phyloP scores from a whole-genome alignment of 2,329 filamentous ascomycete genomes.

The Dothideomycetes sp. region DNA sequence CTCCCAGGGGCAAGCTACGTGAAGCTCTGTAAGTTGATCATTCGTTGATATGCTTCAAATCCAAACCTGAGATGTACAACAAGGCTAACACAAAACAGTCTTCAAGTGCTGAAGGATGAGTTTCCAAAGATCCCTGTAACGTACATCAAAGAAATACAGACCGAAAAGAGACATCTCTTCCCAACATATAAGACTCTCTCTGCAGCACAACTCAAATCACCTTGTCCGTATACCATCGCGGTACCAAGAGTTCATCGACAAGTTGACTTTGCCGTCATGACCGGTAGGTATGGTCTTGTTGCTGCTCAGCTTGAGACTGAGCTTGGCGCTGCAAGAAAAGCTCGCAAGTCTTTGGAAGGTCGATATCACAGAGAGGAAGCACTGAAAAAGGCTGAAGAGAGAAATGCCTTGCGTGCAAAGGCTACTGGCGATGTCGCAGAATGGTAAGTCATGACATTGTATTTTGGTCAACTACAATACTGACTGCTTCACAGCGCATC shows the following conservation, averaged over 20 bases:
- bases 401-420: slow-evolving; percentile 22
- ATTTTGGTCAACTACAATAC: neutral
- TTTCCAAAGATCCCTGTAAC: slow-evolving; percentile 26
- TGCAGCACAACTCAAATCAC: slow-evolving; percentile 1
- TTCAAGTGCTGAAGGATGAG: slow-evolving; percentile 28
- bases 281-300: neutral
- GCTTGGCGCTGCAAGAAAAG: slow-evolving; percentile 22
- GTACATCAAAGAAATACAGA: slow-evolving; percentile 23
- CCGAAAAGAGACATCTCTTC: slow-evolving; percentile 23
- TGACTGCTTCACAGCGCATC: too few relatives aligned
- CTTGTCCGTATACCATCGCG: slow-evolving; percentile 4
- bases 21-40: slow-evolving; percentile 5
- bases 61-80: too few relatives aligned
- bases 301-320: slow-evolving; percentile 17
- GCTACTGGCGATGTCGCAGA: slow-evolving; percentile 46
- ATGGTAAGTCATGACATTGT: slow-evolving; percentile 33
- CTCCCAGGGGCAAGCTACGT: slow-evolving; percentile 12
- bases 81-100: neutral
- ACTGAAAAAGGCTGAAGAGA: slow-evolving; percentile 20
- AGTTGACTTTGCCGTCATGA: slow-evolving; percentile 1
- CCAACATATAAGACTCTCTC: slow-evolving; percentile 26
- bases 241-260: neutral
- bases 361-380: slow-evolving; percentile 12
- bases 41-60: neutral
- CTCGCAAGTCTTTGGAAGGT: slow-evolving; percentile 12